Conservation (phyloP, 129 eudicot species). For the Oenanthe sinensis region DNA sequence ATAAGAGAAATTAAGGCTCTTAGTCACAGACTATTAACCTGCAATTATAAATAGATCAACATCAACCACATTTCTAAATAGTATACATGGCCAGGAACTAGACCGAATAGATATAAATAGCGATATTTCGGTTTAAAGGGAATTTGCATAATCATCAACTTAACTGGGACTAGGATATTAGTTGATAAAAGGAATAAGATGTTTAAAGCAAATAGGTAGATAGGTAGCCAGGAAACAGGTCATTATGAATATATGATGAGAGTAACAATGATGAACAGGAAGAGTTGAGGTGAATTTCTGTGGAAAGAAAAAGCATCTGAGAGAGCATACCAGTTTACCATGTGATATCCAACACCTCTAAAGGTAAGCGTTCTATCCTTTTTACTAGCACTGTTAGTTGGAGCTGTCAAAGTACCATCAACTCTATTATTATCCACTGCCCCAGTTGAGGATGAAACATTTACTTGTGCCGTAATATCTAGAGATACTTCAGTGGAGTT, state of each 20-base stretch:
- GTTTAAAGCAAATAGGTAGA: neutral
- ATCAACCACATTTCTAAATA: neutral
- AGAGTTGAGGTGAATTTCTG: neutral
- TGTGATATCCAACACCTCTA: conserved; percentile 86
- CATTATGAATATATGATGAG: neutral
- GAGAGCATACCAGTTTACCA: conserved; percentile 91
- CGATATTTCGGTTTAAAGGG: neutral
- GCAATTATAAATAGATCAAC: neutral
- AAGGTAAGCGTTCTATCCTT: conserved; percentile 60
- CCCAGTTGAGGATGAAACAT: conserved; percentile 14
- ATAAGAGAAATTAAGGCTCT: neutral
- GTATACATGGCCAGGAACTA: neutral
- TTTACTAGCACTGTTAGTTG: conserved; percentile 22
- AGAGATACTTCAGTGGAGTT: conserved; percentile 34
- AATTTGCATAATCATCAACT: neutral
- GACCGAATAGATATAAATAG: neutral
- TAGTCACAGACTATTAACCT: neutral
- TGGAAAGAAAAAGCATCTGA: neutral
- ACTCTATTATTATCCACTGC: conserved; percentile 21
- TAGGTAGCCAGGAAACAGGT: neutral
- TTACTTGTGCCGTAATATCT: conserved; percentile 32
- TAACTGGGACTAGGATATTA: neutral
- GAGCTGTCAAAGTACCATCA: conserved; percentile 9
- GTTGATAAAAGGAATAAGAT: neutral
- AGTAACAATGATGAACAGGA: neutral